phyloP scores from a whole-genome alignment of 1,139 yeast species.

The Dujonia santamariae region DNA sequence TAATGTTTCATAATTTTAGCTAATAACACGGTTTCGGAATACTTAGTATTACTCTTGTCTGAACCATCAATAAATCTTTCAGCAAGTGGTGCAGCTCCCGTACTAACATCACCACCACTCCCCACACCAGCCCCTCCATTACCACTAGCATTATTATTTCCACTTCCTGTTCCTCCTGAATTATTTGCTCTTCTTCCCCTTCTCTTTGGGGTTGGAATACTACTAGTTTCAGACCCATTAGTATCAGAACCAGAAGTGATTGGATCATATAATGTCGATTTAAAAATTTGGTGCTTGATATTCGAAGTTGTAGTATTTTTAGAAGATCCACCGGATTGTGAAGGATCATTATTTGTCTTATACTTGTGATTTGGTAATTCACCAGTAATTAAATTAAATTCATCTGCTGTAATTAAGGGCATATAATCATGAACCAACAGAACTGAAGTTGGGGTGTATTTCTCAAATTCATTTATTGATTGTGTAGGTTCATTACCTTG shows the following conservation, averaged over 20 bases:
- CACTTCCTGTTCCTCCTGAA: constrained; percentile 11
- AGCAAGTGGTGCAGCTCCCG: constrained; percentile 18
- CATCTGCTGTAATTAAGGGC: constrained; percentile 38
- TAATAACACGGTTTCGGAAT: constrained; percentile 37
- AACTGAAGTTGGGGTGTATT: constrained; percentile 3
- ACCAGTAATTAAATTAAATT: constrained; percentile 41
- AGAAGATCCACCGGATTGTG: constrained; percentile 4
- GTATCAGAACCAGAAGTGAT: constrained; percentile 45
- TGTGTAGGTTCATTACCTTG: background rate
- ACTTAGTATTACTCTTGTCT: constrained; percentile 13
- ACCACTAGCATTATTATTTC: constrained; percentile 13
- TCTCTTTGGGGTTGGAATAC: constrained; percentile 17
- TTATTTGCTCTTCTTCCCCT: constrained; percentile 26
- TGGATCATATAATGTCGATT: constrained; percentile 37
- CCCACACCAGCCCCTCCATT: constrained; percentile 8
- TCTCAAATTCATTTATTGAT: background rate
- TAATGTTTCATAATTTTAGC: constrained; percentile 47
- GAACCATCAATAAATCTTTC: constrained; percentile 10
- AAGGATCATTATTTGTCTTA: constrained; percentile 15
- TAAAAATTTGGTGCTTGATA: constrained; percentile 41
- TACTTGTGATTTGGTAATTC: constrained; percentile 27
- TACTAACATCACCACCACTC: constrained; percentile 11
- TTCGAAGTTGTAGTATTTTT: constrained; percentile 16
- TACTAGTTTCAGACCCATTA: constrained; percentile 22
- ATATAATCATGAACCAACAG: constrained; percentile 39